Evolutionary conservation across 2,329 filamentous ascomycete genomes (phyloP), one percentile per base, ranked within the genome.

Genomic region (Waltergamsia citrina): DNA sequence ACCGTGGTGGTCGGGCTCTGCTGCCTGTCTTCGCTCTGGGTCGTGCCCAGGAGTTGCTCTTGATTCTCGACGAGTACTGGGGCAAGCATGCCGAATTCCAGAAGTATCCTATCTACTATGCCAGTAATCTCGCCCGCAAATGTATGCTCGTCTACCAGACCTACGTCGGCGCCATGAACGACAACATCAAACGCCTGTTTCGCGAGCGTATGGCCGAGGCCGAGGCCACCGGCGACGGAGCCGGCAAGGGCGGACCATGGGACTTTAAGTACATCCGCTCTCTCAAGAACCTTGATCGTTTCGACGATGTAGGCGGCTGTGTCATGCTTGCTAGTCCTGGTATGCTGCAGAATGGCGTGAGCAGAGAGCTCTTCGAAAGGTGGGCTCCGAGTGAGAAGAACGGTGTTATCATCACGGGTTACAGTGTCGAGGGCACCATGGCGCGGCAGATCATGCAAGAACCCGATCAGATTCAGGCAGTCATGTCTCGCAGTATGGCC

Each of bases 141-240:
- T 98, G 92, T 62, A 98, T 98, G 92, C 76, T 95, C 20, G 87
- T 96, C 4, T 98, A 98, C 53, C 92, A 96, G 56, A 98, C 92
- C 2, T 98, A 96, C 50, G 86, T 96, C 32, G 86, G 88, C 32
- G 87, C 88, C 36, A 98, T 98, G 92, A 98, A 98, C 54, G 90
- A 96, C 51, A 96, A 95, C 49, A 96, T 98, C 65, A 95, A 94
- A 57, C 77, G 85, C 9, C 73, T 94, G n/a, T 95, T 95, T 59
- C 74, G 83, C 34, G 87, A 93, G 57, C 78, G 86, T 31, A 93
- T 94, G 77, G 86, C 85, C 4, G 86, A 94, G 54, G 85, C 86
- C 8, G 85, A 94, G 54, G 81, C 82, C 1, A 79, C 78, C 22
- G 84, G 85, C 7, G 83, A 87, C 44, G 72, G 71, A 3, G 72